Evolutionary conservation across 208 protist species (phyloP), one percentile per base, ranked within the genome.

Genomic region (Wallacemonas sp.): DNA sequence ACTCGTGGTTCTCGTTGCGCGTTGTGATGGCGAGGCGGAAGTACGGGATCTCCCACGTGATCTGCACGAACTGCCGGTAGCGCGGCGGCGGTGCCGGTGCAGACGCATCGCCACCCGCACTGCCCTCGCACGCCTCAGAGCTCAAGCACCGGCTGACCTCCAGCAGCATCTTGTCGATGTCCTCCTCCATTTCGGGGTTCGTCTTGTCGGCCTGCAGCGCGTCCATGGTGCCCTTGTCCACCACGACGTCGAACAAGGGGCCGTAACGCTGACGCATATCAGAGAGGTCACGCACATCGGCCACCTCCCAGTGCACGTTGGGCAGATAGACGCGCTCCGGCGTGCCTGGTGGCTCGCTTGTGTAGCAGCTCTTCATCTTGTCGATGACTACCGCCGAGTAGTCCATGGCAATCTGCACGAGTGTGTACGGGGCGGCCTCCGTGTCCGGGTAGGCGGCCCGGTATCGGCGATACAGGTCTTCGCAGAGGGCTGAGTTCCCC

Each of bases 201-300:
- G 58, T 44, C 24, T 87, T 86, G 61, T 84, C 82, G 2, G 85
- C 78, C 65, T 95, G 85, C 47, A 95, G 60, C 1, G 87, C 85
- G 61, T 95, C 90, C 90, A 95, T 93, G 58, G 85, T 93, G 19
- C 84, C 87, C 74, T 92, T 95, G 48, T 95, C 90, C 24, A 95
- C 55, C 17, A 95, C 72, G 14, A 85, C 63, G 44, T 95, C 90
- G 68, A 95, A 93, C 39, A 36, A 72, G 5, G 83, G 82, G 30
- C 85, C 84, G 33, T 81, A 72, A 17, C 19, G 38, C 33, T 36
- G 49, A 17, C 72, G 68, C 34, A 93, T 76, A 3, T 26, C 46
- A n/a, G 76, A 39, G 29, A 95, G 70, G 33, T 81, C 65, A n/a
- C 90, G 82, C 12, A 95, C 72, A 60, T 95, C 90, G 2, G 84